Percentiles rank a stretch among this genome's conserved stretches.
phyloP scores from a whole-genome alignment of 2,329 filamentous ascomycete genomes.

The Aspergillus texensis region DNA sequence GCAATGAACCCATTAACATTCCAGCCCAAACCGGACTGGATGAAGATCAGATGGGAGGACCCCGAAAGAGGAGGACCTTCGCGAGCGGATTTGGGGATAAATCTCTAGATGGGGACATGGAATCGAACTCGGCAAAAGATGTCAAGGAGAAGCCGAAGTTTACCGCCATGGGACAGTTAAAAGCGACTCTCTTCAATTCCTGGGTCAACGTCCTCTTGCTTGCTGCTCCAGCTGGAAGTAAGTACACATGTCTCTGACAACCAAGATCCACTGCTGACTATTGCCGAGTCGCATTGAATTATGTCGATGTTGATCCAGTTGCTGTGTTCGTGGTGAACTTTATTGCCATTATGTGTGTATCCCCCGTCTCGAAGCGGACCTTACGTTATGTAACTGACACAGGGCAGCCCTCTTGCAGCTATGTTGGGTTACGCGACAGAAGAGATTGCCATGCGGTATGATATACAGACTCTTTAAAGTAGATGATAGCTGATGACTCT shows the following conservation, averaged over 20 bases:
- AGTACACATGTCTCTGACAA: conserved; percentile 8
- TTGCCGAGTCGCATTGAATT: conserved; percentile 65
- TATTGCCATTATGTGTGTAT: conserved; percentile 72
- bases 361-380: neutral
- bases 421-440: conserved; percentile 89
- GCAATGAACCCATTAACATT: conserved; percentile 36
- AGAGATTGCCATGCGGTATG: conserved; percentile 67
- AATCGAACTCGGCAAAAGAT: conserved; percentile 16
- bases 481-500: neutral
- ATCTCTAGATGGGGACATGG: conserved; percentile 16
- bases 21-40: conserved; percentile 18
- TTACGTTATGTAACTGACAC: neutral
- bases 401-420: conserved; percentile 68
- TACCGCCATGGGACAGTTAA: conserved; percentile 46
- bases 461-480: conserved; percentile 35
- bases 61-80: conserved; percentile 31
- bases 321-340: conserved; percentile 88
- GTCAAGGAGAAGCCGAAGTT: conserved; percentile 35
- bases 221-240: conserved; percentile 73
- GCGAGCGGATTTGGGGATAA: conserved; percentile 21
- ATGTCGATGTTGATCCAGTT: conserved; percentile 60
- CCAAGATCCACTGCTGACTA: conserved; percentile 8
- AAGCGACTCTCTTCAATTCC: conserved; percentile 75
- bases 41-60: conserved; percentile 15
- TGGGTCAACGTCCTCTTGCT: conserved; percentile 85